Evolutionary conservation across 1,284 basidiomycete genomes (phyloP).

Genomic region (Malassezia sympodialis): DNA sequence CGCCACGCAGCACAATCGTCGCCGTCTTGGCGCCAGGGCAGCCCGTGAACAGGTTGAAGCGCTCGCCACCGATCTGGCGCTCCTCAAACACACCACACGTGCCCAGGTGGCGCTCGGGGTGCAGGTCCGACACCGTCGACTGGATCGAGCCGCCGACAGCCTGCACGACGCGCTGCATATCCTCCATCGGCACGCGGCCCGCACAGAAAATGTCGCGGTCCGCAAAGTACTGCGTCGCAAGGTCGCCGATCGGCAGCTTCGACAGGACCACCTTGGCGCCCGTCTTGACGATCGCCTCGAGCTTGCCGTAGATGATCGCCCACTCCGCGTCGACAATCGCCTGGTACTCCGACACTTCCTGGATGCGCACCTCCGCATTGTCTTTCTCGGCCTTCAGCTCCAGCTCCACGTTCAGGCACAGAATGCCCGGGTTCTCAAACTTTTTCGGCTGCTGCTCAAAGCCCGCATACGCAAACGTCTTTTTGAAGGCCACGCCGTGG

Average conservation of each 20-base stretch:
- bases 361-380: constrained; percentile 95
- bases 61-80: constrained; percentile 88
- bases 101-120: constrained; percentile 71
- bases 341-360: constrained; percentile 77
- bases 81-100: constrained; percentile 86
- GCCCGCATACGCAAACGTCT: constrained; percentile 98
- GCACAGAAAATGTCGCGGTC: constrained; percentile 99
- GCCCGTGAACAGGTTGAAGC: constrained; percentile 90
- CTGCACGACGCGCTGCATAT: constrained; percentile 86
- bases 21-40: constrained; percentile 95
- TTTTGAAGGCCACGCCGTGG: constrained; percentile 98
- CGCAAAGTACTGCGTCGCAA: constrained; percentile 98
- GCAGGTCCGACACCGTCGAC: constrained; percentile 87
- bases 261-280: constrained; percentile 96
- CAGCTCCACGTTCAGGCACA: constrained; percentile 94
- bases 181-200: constrained; percentile 80
- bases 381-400: constrained; percentile 99
- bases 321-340: constrained; percentile 99
- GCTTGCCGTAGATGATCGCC: constrained; percentile 97
- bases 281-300: constrained; percentile 89
- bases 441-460: constrained; percentile 98
- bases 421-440: constrained; percentile 76
- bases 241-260: constrained; percentile 94
- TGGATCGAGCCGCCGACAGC: constrained; percentile 92
- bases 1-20: constrained; percentile 87